Conservation (phyloP, 805 yeast genomes). For the Candida xyloterini region DNA sequence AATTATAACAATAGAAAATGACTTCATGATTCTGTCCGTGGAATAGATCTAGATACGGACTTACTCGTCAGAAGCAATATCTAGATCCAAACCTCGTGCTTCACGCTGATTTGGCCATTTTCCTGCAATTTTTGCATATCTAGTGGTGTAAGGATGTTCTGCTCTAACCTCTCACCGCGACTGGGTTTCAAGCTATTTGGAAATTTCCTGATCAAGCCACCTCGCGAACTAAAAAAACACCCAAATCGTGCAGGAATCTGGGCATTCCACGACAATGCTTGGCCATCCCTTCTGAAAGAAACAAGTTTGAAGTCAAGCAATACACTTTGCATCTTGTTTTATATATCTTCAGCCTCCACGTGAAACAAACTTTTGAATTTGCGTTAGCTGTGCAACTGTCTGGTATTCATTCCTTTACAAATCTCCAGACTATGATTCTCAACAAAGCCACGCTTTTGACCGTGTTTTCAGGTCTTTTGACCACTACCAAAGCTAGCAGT, state of each 20-base stretch:
- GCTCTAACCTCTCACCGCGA: conserved; percentile 2
- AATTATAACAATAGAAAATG: conserved; percentile 6
- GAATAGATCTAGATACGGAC: too few species aligned
- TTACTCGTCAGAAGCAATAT: not conserved
- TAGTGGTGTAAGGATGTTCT: conserved; percentile 6
- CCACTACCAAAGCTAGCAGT: conserved; percentile 21
- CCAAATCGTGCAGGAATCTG: conserved; percentile 4
- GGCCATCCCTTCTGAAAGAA: conserved; percentile 11
- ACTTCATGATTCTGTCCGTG: not conserved
- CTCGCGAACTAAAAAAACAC: conserved; percentile 2
- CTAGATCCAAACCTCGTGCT: not conserved
- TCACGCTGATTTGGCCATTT: not conserved
- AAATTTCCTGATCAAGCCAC: conserved; percentile 9
- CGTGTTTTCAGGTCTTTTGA: conserved; percentile 21
- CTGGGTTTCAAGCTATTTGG: conserved; percentile 4
- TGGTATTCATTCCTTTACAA: conserved; percentile 13
- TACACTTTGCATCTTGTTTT: conserved; percentile 1
- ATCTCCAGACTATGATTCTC: conserved; percentile 21
- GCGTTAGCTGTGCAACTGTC: conserved; percentile 5
- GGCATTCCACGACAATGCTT: conserved; percentile 6
- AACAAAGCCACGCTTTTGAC: conserved; percentile 22
- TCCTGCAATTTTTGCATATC: not conserved
- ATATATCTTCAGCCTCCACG: not conserved
- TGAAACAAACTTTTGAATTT: not conserved
- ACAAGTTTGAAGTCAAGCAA: conserved; percentile 7